Conservation (phyloP, 2,329 filamentous ascomycete species). For the Fusarium xyrophilum region DNA sequence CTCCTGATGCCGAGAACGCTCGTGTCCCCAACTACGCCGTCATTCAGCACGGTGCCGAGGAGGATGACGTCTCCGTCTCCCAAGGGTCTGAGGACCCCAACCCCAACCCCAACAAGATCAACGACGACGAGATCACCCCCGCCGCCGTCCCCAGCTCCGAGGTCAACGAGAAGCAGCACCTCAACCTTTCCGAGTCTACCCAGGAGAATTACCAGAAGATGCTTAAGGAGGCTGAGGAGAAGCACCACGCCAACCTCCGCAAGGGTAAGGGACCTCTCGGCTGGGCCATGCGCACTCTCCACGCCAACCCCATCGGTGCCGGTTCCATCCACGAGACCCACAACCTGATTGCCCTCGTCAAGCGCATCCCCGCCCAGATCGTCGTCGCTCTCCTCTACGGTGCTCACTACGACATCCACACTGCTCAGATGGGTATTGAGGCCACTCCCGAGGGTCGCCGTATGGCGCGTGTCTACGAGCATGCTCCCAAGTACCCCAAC, state of each 20-base stretch:
- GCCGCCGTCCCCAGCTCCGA: conserved; percentile 25
- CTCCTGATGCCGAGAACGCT: conserved; percentile 59
- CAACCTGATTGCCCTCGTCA: conserved; percentile 69
- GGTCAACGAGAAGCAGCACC: conserved; percentile 51
- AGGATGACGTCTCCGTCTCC: conserved; percentile 40
- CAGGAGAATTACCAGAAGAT: conserved; percentile 69
- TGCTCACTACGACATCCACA: conserved; percentile 82
- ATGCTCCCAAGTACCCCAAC: conserved; percentile 71
- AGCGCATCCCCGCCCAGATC: conserved; percentile 73
- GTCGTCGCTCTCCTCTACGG: conserved; percentile 73
- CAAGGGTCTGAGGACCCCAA: conserved; percentile 21
- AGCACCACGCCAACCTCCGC: conserved; percentile 68
- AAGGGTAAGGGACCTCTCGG: conserved; percentile 72
- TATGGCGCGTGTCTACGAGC: conserved; percentile 64
- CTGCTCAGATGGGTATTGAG: conserved; percentile 71
- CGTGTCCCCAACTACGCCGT: conserved; percentile 79
- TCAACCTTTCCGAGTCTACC: conserved; percentile 47
- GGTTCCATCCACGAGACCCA: conserved; percentile 76
- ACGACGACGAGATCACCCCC: conserved; percentile 46
- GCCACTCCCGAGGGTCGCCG: conserved; percentile 77
- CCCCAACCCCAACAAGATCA: conserved; percentile 25
- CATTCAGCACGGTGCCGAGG: conserved; percentile 68
- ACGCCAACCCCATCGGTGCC: conserved; percentile 73
- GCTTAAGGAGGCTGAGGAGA: conserved; percentile 61
- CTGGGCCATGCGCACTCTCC: conserved; percentile 82